phyloP scores from a whole-genome alignment of 345 rosid genomes.

The Pistacia atlantica region DNA sequence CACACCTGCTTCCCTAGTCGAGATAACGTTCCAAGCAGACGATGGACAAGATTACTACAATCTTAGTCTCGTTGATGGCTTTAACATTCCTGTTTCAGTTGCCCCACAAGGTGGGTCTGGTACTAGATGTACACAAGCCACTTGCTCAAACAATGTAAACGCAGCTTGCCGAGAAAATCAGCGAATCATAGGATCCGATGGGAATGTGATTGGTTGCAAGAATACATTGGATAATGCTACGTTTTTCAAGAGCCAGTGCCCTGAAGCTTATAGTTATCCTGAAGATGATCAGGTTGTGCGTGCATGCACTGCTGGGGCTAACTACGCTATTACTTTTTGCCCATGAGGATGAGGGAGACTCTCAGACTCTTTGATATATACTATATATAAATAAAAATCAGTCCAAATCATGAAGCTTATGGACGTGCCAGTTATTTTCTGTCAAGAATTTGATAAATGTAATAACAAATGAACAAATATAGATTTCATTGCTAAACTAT shows the following conservation, averaged over 20 bases:
- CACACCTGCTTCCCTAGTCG: slow-evolving; percentile 36
- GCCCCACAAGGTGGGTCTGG: slow-evolving; percentile 37
- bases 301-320: background rate
- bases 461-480: too few species aligned
- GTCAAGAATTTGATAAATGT: too few species aligned
- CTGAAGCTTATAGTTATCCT: too few species aligned
- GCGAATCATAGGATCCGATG: slow-evolving; percentile 24
- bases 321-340: slow-evolving; percentile 33
- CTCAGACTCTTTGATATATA: too few species aligned
- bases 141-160: slow-evolving; percentile 34
- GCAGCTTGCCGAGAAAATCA: slow-evolving; percentile 32
- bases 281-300: too few species aligned
- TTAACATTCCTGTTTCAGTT: slow-evolving; percentile 36
- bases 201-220: slow-evolving; percentile 34
- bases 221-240: slow-evolving; percentile 26
- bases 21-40: slow-evolving; percentile 23
- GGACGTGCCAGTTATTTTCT: too few species aligned
- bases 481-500: too few species aligned
- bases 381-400: too few species aligned
- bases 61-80: slow-evolving; percentile 50
- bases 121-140: slow-evolving; percentile 11
- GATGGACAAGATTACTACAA: slow-evolving; percentile 35
- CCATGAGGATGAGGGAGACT: slow-evolving; percentile 14
- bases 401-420: too few species aligned
- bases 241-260: too few species aligned